phyloP scores from a whole-genome alignment of 208 protist genomes.

The Acanthamoeba castellanii region DNA sequence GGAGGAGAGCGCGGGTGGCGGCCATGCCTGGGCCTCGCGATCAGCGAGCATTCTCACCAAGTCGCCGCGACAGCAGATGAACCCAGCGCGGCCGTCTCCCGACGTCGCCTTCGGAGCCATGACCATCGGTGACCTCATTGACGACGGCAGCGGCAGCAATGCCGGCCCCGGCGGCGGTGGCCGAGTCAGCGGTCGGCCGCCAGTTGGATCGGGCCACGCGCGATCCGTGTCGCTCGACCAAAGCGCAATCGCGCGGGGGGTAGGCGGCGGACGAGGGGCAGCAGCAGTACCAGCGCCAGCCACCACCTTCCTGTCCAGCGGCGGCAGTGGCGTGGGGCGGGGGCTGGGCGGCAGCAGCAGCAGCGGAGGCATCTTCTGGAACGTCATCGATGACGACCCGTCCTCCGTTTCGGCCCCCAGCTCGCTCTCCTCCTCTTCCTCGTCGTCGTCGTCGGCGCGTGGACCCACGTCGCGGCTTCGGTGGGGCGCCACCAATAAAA shows the following conservation, averaged over 20 bases:
- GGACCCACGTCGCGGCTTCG: neutral
- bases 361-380: neutral
- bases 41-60: no score
- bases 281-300: no score
- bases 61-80: neutral
- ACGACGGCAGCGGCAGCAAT: neutral
- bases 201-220: neutral
- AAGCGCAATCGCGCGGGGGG: neutral
- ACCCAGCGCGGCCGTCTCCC: no score
- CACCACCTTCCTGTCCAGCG: neutral
- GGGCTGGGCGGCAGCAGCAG: neutral
- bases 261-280: no score
- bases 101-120: neutral
- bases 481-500: neutral
- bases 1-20: no score
- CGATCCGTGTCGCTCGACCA: constrained; percentile 25
- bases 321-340: neutral
- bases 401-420: neutral
- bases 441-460: neutral
- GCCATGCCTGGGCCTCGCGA: no score
- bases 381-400: constrained; percentile 7
- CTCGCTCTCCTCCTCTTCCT: neutral
- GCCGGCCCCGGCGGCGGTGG: neutral
- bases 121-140: neutral
- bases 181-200: neutral